Base-by-base conservation (phyloP, 495 filamentous ascomycete species). In the Podospora appendiculata region DNA sequence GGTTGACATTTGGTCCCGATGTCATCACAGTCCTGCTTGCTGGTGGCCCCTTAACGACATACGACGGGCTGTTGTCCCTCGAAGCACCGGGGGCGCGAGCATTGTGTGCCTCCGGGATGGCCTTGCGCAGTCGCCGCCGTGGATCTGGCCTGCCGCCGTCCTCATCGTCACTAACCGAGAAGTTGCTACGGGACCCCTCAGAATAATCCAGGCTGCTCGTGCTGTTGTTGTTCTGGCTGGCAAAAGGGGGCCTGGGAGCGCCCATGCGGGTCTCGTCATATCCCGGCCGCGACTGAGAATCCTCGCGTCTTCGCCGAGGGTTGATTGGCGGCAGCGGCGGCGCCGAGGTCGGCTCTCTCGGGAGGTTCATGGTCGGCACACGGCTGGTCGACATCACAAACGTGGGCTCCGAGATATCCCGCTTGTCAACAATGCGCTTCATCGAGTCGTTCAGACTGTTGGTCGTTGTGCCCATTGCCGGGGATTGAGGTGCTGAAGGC, bases 381-480 rank as follows among this genome's bases (percentile, higher is more conserved):
- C 83, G 84, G 9, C 84, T 89, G 8, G 88, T 93, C 17, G 78
- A 80, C 35, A 81, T 87, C n/a, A 92, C 66, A 51, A 95, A 86
- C 0, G 79, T 87, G 0, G 90, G 90, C 56, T 93, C 90, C 3
- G 88, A 92, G 39, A 96, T 94, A 32, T 86, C 80, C 35, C 77
- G 71, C 60, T 92, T 90, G 58, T 81, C 84, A 45, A 93, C 72
- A 0, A 79, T 72, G 38, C 80, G 80, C 72, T 89, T 93, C 39
- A 57, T 50, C 66, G 73, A 18, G 34, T 63, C 63, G 19, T 65
- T 58, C n/a, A 61, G 41, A 25, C 25, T 25, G 34, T 9, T 50
- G 3, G 58, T 40, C 35, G 57, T 48, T 3, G 60, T 45, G 0
- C 55, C 60, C 33, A 64, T 55, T 32, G 68, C 59, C 1, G 76